These are phyloP conservation scores for Suhomyces pyralidae DNA, from an alignment of 805 yeast genomes.

Conservation along the genomic window DNA sequence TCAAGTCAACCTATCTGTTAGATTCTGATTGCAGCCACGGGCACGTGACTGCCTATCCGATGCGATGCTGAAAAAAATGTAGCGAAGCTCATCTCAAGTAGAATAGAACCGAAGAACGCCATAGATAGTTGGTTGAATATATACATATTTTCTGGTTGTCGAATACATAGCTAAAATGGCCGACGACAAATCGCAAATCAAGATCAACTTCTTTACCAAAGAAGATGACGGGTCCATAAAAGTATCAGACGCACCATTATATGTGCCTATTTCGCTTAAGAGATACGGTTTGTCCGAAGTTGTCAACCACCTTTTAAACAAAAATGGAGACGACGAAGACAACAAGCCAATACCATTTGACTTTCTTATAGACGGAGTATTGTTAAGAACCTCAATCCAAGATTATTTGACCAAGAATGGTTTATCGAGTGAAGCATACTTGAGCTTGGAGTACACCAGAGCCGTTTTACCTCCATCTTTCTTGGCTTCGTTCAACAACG, in stretches of 20 bases:
- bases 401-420: constrained; percentile 77
- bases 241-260: constrained; percentile 74
- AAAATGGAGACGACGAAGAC: constrained; percentile 38
- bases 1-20: constrained; percentile 1
- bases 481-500: constrained; percentile 82
- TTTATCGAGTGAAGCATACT: constrained; percentile 73
- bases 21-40: neutral
- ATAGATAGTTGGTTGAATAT: neutral
- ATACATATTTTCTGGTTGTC: neutral
- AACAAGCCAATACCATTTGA: constrained; percentile 80
- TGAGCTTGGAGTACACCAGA: constrained; percentile 84
- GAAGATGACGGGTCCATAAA: constrained; percentile 74
- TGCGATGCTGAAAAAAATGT: neutral
- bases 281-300: constrained; percentile 93
- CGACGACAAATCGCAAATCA: constrained; percentile 58
- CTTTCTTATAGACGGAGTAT: constrained; percentile 80
- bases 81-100: neutral
- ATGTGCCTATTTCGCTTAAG: constrained; percentile 80
- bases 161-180: constrained; percentile 13
- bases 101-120: neutral
- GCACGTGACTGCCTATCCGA: neutral
- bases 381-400: constrained; percentile 73
- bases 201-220: constrained; percentile 79
- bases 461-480: constrained; percentile 94
- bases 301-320: constrained; percentile 78